Evolutionary conservation across 140 eudicot genomes (phyloP), one percentile per base, ranked within the genome.

Genomic region (Ambrosia hybrid): DNA sequence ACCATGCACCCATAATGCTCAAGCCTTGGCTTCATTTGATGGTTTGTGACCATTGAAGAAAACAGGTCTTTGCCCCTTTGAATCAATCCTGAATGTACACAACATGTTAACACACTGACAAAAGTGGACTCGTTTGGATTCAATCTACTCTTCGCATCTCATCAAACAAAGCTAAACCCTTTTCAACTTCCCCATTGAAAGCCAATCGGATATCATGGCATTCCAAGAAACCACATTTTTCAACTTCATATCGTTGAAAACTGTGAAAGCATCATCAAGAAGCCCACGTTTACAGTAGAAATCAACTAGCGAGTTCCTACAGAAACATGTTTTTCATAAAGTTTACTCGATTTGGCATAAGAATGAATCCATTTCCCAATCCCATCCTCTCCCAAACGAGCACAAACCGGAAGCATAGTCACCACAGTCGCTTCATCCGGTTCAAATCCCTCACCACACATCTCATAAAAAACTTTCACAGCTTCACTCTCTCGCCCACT

Each of bases 1-100:
- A 79, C 87, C 91, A 90, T 87, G 82, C 95, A 90, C 64, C 95
- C 97, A 69, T 91, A 91, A 76, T 91, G 97, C 88, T 88, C 97
- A 7, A 86, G 83, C 43, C 81, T 83, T 9, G 91, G 93, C 52
- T 80, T 55, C 17, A 91, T 12, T 41, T 77, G 46, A 75, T 83
- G 58, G 65, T 59, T 58, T 6, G 13, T 11, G 2, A 57, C 76
- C 97, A 91, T 91, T 13, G 79, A 84, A 70, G 74, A 57, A 70
- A 91, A 91, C 52, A 84, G 64, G 30, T 82, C 83, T 13, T 82
- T 70, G 15, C 97, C 97, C 73, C 71, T 91, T 72, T 91, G 76
- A 45, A 88, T 59, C 68, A 84, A 72, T 5, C 96, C 89, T 4
- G 85, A 89, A 79, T 91, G 97, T 13, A 77, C 90, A 79, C 97